Evolutionary conservation across 768 basidiomycete species (phyloP).

Genomic region (Psilocybe cubensis): DNA sequence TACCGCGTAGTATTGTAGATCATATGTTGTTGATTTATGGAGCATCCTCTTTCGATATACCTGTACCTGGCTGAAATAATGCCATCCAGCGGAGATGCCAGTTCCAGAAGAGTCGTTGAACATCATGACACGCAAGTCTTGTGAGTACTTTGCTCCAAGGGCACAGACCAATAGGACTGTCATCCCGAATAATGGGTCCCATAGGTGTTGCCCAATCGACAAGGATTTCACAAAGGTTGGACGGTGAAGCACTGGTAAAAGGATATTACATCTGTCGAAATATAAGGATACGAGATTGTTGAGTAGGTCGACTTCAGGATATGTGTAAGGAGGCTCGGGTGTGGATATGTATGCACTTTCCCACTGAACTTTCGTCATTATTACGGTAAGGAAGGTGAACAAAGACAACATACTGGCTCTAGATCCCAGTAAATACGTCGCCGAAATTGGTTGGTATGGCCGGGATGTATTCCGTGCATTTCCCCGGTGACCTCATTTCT

Average conservation of each 20-base stretch:
- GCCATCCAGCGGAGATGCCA: conserved; percentile 58
- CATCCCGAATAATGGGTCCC: conserved; percentile 52
- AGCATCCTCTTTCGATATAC: conserved; percentile 60
- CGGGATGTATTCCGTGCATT: not conserved
- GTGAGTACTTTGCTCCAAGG: conserved; percentile 57
- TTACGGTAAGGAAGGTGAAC: not conserved
- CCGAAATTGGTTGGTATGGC: conserved; percentile 19
- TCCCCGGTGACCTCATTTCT: not conserved
- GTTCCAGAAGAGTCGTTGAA: conserved; percentile 31
- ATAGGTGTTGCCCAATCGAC: conserved; percentile 47
- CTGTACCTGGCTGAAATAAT: conserved; percentile 64
- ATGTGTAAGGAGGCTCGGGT: conserved; percentile 34
- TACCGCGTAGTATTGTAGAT: conserved; percentile 65
- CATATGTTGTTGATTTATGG: conserved; percentile 61
- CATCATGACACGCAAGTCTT: conserved; percentile 45
- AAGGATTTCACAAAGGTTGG: conserved; percentile 63
- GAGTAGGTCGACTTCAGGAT: conserved; percentile 54
- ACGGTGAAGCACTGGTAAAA: conserved; percentile 67
- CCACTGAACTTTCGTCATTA: conserved; percentile 32
- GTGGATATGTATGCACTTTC: conserved; percentile 29
- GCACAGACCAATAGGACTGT: conserved; percentile 71
- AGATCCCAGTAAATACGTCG: conserved; percentile 32
- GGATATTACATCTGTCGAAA: conserved; percentile 54
- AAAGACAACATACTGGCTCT: conserved; percentile 28
- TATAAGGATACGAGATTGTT: conserved; percentile 55